Conservation (phyloP, 2,329 filamentous ascomycete species). For the Cytospora paraplurivora region DNA sequence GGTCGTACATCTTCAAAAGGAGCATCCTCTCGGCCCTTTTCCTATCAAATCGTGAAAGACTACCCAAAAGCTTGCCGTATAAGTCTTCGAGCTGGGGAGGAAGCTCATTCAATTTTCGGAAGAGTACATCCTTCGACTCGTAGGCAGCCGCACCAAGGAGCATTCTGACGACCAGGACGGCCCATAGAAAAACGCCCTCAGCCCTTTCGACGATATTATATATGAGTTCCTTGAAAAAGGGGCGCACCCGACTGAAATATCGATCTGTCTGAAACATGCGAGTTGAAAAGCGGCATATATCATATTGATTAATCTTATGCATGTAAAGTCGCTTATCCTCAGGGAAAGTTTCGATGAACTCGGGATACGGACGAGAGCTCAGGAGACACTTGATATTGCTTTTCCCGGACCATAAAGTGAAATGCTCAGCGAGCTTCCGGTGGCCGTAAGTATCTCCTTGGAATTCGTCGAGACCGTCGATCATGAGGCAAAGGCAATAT, state of each 20-base stretch:
- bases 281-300: slow-evolving; percentile 3
- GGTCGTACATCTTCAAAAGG: not conserved
- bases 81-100: not conserved
- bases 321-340: slow-evolving; percentile 1
- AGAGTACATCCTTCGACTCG: not conserved
- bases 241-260: not conserved
- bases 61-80: slow-evolving; percentile 1
- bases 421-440: not conserved
- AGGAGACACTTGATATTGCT: slow-evolving; percentile 8
- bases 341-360: not conserved
- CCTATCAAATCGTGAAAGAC: not conserved
- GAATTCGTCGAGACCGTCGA: slow-evolving; percentile 18
- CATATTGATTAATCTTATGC: slow-evolving; percentile 2
- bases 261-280: not conserved
- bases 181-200: slow-evolving; percentile 15
- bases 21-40: slow-evolving; percentile 9
- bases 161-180: slow-evolving; percentile 11
- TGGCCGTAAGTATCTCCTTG: not conserved
- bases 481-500: slow-evolving; percentile 3
- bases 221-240: not conserved
- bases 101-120: not conserved
- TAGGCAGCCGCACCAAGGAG: not conserved
- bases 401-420: not conserved
- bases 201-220: not conserved
- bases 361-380: slow-evolving; percentile 15